Base-by-base conservation (phyloP, 1,284 basidiomycete genomes). In the Leccinum insolens region DNA sequence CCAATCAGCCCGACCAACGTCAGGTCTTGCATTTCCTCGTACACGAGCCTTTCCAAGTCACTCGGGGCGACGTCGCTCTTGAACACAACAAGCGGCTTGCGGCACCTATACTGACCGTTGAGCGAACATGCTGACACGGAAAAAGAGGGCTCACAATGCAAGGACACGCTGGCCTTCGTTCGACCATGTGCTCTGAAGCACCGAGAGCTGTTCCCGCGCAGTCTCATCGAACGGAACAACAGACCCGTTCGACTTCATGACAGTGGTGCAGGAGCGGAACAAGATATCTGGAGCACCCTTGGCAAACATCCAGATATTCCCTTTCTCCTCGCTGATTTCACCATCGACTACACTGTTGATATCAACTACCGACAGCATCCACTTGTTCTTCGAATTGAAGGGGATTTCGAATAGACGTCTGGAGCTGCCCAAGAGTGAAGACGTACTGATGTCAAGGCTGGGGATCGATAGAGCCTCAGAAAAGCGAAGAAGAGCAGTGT, bases 341-440 rank as follows among this genome's bases (percentile, higher is more conserved):
- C 58, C 58, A 37, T 60, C 6, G 3, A 60, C 68, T 61, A 61
- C 67, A 7, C 65, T 59, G 17, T 65, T 71, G 37, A 69, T 63
- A n/a, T 66, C 65, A 0, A 61, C 63, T 49, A 74, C 58, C 7
- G 72, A 75, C 31, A 88, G 79, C 82, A 89, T 89, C 82, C 85
- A 90, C 74, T 90, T 90, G 74, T 89, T 88, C 73, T 83, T 85
- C 15, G 88, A 89, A 77, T 87, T 89, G 81, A 90, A 90, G 4
- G 85, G 83, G 63, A 86, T 80, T 52, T 84, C 81, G 67, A 83
- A 83, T 31, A 60, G 31, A 44, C 77, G 61, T 65, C n/a, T 34
- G 31, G 58, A 60, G 62, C 73, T 77, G 78, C 63, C 74, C 71
- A 71, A 76, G 74, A 31, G 68, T 70, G 15, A 55, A 79, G 68